These are phyloP conservation scores for Aspergillus ustus DNA, from an alignment of 2,329 filamentous ascomycete species.

Conservation along the genomic window DNA sequence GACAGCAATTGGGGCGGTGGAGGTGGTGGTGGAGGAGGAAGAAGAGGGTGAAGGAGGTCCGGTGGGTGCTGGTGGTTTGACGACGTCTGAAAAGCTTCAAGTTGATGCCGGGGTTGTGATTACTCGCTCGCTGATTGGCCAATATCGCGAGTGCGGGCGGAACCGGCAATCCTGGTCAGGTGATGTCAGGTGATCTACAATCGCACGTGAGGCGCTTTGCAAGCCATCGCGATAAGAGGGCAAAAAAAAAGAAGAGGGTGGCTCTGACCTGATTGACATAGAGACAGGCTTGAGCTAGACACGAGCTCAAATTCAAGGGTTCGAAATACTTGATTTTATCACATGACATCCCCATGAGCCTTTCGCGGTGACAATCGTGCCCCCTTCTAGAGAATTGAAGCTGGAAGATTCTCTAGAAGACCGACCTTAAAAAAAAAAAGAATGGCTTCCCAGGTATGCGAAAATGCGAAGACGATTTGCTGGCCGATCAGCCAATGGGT, in stretches of 20 bases:
- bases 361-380: slow-evolving; percentile 67
- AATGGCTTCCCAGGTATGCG: slow-evolving; percentile 63
- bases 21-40: slow-evolving; percentile 22
- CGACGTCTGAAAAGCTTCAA: slow-evolving; percentile 49
- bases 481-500: background rate
- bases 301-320: background rate
- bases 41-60: slow-evolving; percentile 29
- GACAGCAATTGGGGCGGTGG: slow-evolving; percentile 39
- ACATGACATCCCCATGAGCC: slow-evolving; percentile 33
- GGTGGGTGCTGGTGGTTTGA: slow-evolving; percentile 35
- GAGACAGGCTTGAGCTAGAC: background rate
- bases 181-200: slow-evolving; percentile 29
- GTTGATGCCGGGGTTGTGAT: slow-evolving; percentile 43
- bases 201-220: slow-evolving; percentile 24
- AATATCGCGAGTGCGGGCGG: slow-evolving; percentile 43
- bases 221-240: slow-evolving; percentile 20
- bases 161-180: slow-evolving; percentile 39
- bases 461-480: slow-evolving; percentile 9
- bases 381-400: slow-evolving; percentile 71
- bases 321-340: background rate
- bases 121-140: slow-evolving; percentile 46
- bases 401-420: slow-evolving; percentile 77
- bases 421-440: slow-evolving; percentile 32
- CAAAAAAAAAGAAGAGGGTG: slow-evolving; percentile 17
- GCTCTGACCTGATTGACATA: background rate